Evolutionary conservation across 768 basidiomycete species (phyloP), one percentile per base, ranked within the genome.

Genomic region (Gloeostereum incarnatum): DNA sequence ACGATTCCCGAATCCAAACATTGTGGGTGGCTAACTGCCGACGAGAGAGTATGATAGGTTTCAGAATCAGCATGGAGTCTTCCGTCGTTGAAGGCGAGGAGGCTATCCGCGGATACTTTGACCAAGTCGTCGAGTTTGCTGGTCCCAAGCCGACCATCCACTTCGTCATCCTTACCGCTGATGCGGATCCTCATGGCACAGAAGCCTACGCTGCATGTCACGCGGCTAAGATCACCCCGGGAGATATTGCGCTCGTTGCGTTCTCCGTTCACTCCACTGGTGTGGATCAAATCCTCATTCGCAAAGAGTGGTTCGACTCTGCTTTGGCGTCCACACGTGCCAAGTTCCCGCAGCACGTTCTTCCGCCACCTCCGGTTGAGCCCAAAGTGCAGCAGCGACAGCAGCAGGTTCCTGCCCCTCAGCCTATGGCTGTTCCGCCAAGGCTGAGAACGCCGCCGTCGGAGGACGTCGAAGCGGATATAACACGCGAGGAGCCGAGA

Each of bases 231-330:
- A 68, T 88, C 4, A 66, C 71, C 5, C 75, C 80, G 1, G 81
- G 82, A 27, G 81, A 88, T 46, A 63, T 89, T 25, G 84, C 86
- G 18, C 66, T 91, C 36, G 83, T 88, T 4, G 86, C 84, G 21
- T 91, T 89, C 60, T 85, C 83, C 2, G 86, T 91, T n/a, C 88
- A 90, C 53, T 79, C 83, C 13, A 75, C 73, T n/a, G 88, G 88
- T 25, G 88, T 91, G 10, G 88, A 91, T 52, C 88, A 91, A 52
- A 76, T 91, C 20, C 71, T 91, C 37, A 81, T 91, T 48, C 75
- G 83, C 46, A 84, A 76, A 56, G 88, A 91, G 51, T 87, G 85
- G 83, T 87, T 74, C 47, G 83, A 88, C 45, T 51, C 63, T n/a
- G 86, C 85, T 0, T 58, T 85, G 24, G 51, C 61, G 5, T 57